Base-by-base conservation (phyloP, 208 protist genomes). In the Leishmania tarentolae region DNA sequence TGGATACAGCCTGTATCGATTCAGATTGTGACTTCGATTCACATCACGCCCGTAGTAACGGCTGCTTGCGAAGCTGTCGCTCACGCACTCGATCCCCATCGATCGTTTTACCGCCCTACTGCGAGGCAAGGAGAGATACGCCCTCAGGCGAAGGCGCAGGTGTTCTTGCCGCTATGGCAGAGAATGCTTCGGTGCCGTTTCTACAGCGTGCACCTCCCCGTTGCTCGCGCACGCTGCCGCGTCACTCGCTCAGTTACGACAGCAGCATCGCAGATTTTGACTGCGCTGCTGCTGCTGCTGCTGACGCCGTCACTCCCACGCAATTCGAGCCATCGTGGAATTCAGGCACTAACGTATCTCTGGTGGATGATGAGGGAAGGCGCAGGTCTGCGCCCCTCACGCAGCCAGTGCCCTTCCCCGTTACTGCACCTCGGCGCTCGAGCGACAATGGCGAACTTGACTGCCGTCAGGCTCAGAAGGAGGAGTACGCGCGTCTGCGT, bases 231-330 rank as follows among this genome's bases (percentile, higher is more conserved):
- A 86, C 82, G 6, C 46, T 77, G 66, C 82, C 82, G 35, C 82
- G 82, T 21, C 78, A 82, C 44, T 86, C 82, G 35, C 44, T 65
- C 78, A 86, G 82, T 59, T 82, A 57, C 53, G 78, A 86, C 74
- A 82, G 78, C 57, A 74, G 68, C 5, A 50, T 65, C 17, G 37
- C n/a, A 9, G 37, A 28, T 46, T 37, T 15, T 31, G 37, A 15
- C 37, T 46, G 40, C n/a, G 72, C 72, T 46, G 52, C 40, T 9
- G 72, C 72, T 46, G 52, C 40, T 9, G 46, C 17, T 19, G 50
- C 68, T 31, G 37, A 24, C 28, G 31, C 77, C 6, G 42, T 61
- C 40, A 5, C 35, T 0, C 50, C 46, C 35, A 15, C 65, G 44
- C 65, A 31, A 15, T 31, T 57, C 13, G 68, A 52, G 42, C 28